Base-by-base conservation (phyloP, 257 asterid genomes). In the Fraxinus americana region DNA sequence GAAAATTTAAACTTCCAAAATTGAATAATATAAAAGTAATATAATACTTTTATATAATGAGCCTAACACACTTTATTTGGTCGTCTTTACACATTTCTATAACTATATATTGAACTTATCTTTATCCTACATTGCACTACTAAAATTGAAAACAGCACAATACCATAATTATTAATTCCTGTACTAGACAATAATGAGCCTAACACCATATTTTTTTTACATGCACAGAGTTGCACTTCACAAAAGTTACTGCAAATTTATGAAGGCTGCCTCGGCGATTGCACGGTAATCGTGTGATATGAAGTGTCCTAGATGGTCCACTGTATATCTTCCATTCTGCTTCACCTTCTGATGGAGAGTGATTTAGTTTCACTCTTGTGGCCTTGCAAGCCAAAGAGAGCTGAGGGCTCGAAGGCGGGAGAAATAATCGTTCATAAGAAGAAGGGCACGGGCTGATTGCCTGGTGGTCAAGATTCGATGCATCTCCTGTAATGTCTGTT, bases 381-480 rank as follows among this genome's bases (percentile, higher is more conserved):
- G 82, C 76, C 80, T 75, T 27, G 80, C 82, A 23, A 78, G 82
- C 85, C 82, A 82, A 14, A 82, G 74, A 30, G 85, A 77, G 72
- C 82, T 77, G 48, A 82, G 82, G 19, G 85, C 82, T 23, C 80
- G 73, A 17, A 82, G 85, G 65, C 82, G 72, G 21, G 82, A 74
- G 34, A 74, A 82, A 63, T 82, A 82, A 13, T 78, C 85, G 41
- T 78, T 74, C n/a, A 78, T 69, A 32, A 78, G 67, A 10, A 82
- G 77, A 70, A 82, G 77, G 0, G 82, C 82, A 23, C 82, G 85
- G 3, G 85, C 85, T 32, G 85, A 82, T 75, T 82, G 85, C 4
- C 70, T 75, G 35, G 77, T 78, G 36, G 82, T 82, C 74, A 82
- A 45, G 41, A 69, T 63, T 1, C 77, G 82, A 57, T 82, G 85